phyloP scores from a whole-genome alignment of 2,329 filamentous ascomycete species.

The Trichothecium roseum region DNA sequence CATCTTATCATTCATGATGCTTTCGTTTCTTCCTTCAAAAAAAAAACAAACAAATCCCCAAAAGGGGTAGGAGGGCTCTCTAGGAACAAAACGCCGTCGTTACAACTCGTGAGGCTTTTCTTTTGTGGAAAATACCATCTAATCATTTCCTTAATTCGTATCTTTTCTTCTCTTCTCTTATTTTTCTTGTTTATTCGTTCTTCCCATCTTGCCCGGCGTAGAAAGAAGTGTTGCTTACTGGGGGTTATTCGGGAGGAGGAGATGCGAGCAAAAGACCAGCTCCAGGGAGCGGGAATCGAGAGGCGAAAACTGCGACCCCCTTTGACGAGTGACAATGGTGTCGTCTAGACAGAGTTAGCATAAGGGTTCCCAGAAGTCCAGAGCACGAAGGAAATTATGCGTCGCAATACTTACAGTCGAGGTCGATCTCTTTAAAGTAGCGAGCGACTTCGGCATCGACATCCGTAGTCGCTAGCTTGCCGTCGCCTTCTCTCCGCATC shows the following conservation, averaged over 20 bases:
- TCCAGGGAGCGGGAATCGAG: constrained; percentile 40
- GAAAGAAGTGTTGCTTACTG: too few species aligned
- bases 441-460: constrained; percentile 32
- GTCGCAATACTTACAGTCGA: constrained; percentile 41
- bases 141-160: too few species aligned
- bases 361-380: not conserved
- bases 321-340: constrained; percentile 30
- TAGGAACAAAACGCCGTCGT: too few species aligned
- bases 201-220: too few species aligned
- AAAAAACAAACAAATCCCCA: too few species aligned
- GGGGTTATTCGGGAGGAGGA: constrained; percentile 28
- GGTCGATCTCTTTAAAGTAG: constrained; percentile 45
- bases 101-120: too few species aligned
- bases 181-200: too few species aligned
- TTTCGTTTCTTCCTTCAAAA: too few species aligned
- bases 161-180: too few species aligned
- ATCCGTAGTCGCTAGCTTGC: constrained; percentile 36
- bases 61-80: too few species aligned
- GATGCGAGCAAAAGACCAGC: constrained; percentile 37
- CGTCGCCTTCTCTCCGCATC: constrained; percentile 28
- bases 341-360: constrained; percentile 9
- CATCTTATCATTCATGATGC: too few species aligned
- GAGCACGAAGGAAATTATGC: not conserved
- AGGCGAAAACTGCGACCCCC: constrained; percentile 39
- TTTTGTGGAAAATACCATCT: too few species aligned